These are phyloP conservation scores for Amanita exitialis DNA, from an alignment of 768 basidiomycete species.

Conservation along the genomic window DNA sequence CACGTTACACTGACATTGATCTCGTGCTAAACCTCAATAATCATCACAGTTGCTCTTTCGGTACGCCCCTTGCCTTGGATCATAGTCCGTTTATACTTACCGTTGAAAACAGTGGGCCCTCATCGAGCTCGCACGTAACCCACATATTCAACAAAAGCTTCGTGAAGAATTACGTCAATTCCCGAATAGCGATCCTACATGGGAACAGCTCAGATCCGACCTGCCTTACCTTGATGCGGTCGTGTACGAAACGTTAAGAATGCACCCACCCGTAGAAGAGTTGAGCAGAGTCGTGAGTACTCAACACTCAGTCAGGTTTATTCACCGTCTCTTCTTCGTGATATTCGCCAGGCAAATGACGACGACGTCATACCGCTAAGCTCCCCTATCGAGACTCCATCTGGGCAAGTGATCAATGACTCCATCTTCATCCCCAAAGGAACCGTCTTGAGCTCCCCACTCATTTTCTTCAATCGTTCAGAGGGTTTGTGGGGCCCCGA, in stretches of 20 bases:
- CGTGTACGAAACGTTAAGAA: slow-evolving; percentile 26
- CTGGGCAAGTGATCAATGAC: slow-evolving; percentile 17
- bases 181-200: slow-evolving; percentile 21
- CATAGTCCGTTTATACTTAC: neutral
- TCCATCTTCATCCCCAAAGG: slow-evolving; percentile 28
- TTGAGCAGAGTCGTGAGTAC: slow-evolving; percentile 19
- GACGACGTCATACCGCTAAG: slow-evolving; percentile 30
- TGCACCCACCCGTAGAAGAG: slow-evolving; percentile 23
- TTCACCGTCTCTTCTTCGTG: neutral
- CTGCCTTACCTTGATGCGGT: slow-evolving; percentile 37
- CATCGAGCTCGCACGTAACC: slow-evolving; percentile 14
- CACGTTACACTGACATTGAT: neutral
- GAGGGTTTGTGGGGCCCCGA: slow-evolving; percentile 32
- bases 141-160: slow-evolving; percentile 11
- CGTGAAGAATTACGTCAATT: slow-evolving; percentile 12
- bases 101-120: slow-evolving; percentile 12
- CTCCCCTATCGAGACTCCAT: slow-evolving; percentile 16
- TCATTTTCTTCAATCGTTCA: slow-evolving; percentile 29
- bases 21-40: neutral
- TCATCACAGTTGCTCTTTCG: neutral
- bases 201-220: slow-evolving; percentile 29
- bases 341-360: slow-evolving; percentile 18
- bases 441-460: slow-evolving; percentile 25
- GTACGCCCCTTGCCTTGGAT: neutral
- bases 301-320: too few relatives aligned